A percentile compares a stretch with the other conserved stretches of the same genome.
These are phyloP conservation scores for Capronia americana DNA, from an alignment of 2,329 filamentous ascomycete species.

Conservation along the genomic window DNA sequence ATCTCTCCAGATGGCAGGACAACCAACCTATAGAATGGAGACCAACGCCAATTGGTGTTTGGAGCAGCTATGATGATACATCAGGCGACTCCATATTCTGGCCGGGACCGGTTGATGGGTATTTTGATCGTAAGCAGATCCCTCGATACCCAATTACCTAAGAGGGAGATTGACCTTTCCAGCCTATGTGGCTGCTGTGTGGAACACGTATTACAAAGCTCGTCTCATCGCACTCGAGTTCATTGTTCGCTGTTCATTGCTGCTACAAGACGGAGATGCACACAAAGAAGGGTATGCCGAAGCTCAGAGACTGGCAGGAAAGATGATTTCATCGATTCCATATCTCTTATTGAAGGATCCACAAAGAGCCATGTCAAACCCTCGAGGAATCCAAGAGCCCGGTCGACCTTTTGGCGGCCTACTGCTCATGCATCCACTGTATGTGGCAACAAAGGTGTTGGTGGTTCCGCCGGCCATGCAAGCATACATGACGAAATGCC, in stretches of 20 bases:
- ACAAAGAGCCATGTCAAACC: too few relatives aligned
- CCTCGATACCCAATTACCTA: constrained; percentile 16
- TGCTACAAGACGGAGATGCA: not conserved
- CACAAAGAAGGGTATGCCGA: not conserved
- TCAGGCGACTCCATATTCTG: constrained; percentile 1
- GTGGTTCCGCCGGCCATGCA: constrained; percentile 30
- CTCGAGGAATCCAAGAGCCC: too few relatives aligned
- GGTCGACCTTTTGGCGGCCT: constrained; percentile 40
- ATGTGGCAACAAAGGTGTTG: constrained; percentile 32
- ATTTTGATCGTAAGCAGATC: constrained; percentile 26
- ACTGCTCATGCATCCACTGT: constrained; percentile 41
- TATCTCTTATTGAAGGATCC: constrained; percentile 15
- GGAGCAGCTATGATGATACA: not conserved
- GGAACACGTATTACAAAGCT: constrained; percentile 34
- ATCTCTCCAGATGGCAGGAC: too few relatives aligned
- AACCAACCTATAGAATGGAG: not conserved
- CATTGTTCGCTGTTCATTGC: constrained; percentile 6
- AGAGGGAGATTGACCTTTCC: too few relatives aligned
- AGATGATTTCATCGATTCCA: constrained; percentile 26
- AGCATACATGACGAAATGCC: constrained; percentile 34
- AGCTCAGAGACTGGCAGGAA: constrained; percentile 4
- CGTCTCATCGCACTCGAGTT: constrained; percentile 27
- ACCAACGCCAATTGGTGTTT: not conserved
- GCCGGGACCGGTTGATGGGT: constrained; percentile 23
- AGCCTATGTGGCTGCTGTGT: constrained; percentile 32